Evolutionary conservation across 352 stramenopile genomes (phyloP).

Genomic region (Globisporangium paroecandrum): DNA sequence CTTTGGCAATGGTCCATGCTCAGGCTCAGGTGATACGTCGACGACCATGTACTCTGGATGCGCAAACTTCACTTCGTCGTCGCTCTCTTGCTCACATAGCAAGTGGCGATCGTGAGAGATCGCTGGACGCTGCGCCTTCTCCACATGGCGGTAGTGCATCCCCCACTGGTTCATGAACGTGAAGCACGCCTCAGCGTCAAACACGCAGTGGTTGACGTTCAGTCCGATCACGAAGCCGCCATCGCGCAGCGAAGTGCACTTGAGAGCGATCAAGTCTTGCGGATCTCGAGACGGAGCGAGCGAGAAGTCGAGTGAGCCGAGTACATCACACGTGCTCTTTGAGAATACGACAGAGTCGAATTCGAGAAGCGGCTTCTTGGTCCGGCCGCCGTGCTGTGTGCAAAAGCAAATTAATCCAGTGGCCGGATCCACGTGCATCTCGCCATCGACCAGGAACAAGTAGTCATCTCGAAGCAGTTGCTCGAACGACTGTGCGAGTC

Average conservation of each 20-base stretch:
- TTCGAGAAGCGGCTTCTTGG: background rate
- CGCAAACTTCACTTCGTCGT: background rate
- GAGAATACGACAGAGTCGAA: background rate
- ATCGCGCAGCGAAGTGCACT: slow-evolving; percentile 10
- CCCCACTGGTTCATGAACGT: slow-evolving; percentile 17
- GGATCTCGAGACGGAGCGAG: background rate
- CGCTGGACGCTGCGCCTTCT: background rate
- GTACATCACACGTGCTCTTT: slow-evolving; percentile 1
- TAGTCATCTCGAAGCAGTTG: slow-evolving; percentile 17
- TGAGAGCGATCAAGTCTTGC: slow-evolving; percentile 6
- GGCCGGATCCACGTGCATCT: slow-evolving; percentile 1
- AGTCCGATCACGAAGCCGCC: slow-evolving; percentile 17
- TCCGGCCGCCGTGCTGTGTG: background rate
- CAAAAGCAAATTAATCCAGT: background rate
- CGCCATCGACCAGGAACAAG: slow-evolving; percentile 1
- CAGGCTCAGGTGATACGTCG: too few species aligned
- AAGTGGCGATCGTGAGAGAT: slow-evolving; percentile 11
- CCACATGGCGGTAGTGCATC: slow-evolving; percentile 12
- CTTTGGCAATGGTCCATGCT: background rate
- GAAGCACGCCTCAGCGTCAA: slow-evolving; percentile 15
- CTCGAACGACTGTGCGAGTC: slow-evolving; percentile 11
- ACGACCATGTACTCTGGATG: slow-evolving; percentile 18
- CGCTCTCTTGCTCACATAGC: background rate
- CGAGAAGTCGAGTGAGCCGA: slow-evolving; percentile 3
- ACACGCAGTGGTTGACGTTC: slow-evolving; percentile 16